Evolutionary conservation across 2,329 filamentous ascomycete species (phyloP).

Genomic region (Calonectria multiphialidica): DNA sequence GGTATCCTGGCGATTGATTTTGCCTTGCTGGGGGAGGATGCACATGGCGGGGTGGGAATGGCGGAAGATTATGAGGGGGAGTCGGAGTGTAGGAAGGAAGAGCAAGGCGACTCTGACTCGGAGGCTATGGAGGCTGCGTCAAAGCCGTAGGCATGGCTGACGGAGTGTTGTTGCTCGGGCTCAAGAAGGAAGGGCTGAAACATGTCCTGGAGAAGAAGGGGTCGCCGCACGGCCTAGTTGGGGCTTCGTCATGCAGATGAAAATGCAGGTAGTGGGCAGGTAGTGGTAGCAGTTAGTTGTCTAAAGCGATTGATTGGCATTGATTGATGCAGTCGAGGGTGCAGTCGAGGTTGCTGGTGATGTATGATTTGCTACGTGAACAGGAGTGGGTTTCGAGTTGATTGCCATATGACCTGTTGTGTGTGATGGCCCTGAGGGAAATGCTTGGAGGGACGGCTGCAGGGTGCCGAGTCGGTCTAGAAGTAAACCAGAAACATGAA

Average conservation of each 20-base stretch:
- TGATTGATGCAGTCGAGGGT: neutral
- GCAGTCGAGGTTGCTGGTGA: neutral
- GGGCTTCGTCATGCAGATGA: neutral
- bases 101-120: neutral
- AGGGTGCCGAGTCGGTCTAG: neutral
- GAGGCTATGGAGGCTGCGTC: neutral
- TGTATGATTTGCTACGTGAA: neutral
- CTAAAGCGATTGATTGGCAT: constrained; percentile 14
- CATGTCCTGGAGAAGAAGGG: neutral
- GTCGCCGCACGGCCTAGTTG: neutral
- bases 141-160: constrained; percentile 17
- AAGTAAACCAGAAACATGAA: neutral
- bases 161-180: neutral
- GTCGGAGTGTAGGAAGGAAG: neutral
- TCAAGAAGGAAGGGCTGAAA: constrained; percentile 3
- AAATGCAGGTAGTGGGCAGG: neutral
- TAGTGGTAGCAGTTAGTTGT: neutral
- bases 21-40: neutral
- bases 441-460: neutral
- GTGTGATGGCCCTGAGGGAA: neutral
- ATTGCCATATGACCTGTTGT: constrained; percentile 1
- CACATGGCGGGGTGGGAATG: neutral
- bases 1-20: constrained; percentile 7
- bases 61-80: neutral
- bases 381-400: neutral